Evolutionary conservation across 2,329 filamentous ascomycete genomes (phyloP), one percentile per base, ranked within the genome.

Genomic region (Botryosphaeria dothidea): DNA sequence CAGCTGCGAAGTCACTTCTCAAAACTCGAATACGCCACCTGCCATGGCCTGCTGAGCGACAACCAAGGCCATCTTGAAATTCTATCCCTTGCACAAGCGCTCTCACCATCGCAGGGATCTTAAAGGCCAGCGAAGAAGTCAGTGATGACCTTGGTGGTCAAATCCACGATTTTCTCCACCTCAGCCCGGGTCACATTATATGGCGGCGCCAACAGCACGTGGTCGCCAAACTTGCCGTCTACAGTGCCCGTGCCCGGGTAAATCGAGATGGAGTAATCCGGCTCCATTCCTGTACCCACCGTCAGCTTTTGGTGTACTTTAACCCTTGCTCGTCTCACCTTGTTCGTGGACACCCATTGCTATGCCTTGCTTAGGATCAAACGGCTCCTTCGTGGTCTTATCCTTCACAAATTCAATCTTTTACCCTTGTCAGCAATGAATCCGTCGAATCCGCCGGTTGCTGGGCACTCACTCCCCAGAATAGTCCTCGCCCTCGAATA

Each of bases 121-220:
- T 8, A 51, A n/a, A 31, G 25, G 13, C 25, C 65, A 3, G 66
- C 66, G 62, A 83, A 82, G 69, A 77, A 82, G 19, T 85, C 83
- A 15, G 79, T 73, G 23, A 91, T 75, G 19, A 90, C 82, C n/a
- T 72, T 77, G 3, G 74, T 75, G 2, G 86, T 78, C 0, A 77
- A 80, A 19, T 82, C 77, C 2, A 86, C 86, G 62, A 90, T 85
- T 25, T 78, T 71, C 15, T 85, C 80, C 60, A 91, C 78, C 21
- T 90, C 86, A 7, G 80, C 79, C 48, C 77, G 76, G 0, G 83
- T 86, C 23, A 89, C 81, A 49, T 85, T 92, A 75, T 88, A 92
- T 0, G 90, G 83, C 4, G 91, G 91, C 1, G 89, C 85, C 11
- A 93, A 71, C 27, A 93, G 81, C 38, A 92, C 79, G 73, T 92